Conservation (phyloP, 2,329 filamentous ascomycete species). For the Ploettnerulaceae sp. region DNA sequence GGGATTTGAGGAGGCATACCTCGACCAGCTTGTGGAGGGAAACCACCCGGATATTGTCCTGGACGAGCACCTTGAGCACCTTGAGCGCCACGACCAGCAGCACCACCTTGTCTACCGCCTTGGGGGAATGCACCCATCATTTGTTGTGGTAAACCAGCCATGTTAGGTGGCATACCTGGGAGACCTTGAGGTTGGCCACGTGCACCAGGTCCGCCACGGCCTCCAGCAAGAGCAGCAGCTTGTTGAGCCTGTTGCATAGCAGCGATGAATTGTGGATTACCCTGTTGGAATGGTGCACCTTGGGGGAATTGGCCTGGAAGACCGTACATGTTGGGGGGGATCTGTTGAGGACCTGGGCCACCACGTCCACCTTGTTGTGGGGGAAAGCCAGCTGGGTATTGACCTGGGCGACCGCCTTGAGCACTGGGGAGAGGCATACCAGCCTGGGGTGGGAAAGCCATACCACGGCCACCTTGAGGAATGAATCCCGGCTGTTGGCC, state of each 20-base stretch:
- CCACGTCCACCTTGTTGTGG: slow-evolving; percentile 85
- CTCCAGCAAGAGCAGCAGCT: slow-evolving; percentile 46
- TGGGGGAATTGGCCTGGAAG: slow-evolving; percentile 77
- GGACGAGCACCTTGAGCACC: slow-evolving; percentile 36
- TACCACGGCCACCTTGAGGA: slow-evolving; percentile 55
- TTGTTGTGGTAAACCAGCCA: slow-evolving; percentile 55
- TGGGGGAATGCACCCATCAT: slow-evolving; percentile 47
- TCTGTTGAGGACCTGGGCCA: slow-evolving; percentile 73
- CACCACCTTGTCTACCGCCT: slow-evolving; percentile 43
- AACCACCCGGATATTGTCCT: slow-evolving; percentile 33
- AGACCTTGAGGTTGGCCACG: slow-evolving; percentile 62
- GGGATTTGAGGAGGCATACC: slow-evolving; percentile 33
- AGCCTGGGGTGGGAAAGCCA: slow-evolving; percentile 58
- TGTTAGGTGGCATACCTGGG: slow-evolving; percentile 69
- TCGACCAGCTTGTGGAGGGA: slow-evolving; percentile 36
- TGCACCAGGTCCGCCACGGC: slow-evolving; percentile 38
- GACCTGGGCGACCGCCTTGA: slow-evolving; percentile 77
- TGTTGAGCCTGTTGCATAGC: slow-evolving; percentile 77
- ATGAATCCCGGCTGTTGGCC: slow-evolving; percentile 71
- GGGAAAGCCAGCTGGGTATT: slow-evolving; percentile 76
- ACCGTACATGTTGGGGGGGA: slow-evolving; percentile 82
- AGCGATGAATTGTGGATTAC: slow-evolving; percentile 73
- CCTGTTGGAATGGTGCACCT: slow-evolving; percentile 72
- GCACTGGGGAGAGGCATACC: slow-evolving; percentile 64
- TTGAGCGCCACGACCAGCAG: slow-evolving; percentile 35